Conservation (phyloP, 1,284 basidiomycete species). For the Austroboletus olivaceoglutinosus region DNA sequence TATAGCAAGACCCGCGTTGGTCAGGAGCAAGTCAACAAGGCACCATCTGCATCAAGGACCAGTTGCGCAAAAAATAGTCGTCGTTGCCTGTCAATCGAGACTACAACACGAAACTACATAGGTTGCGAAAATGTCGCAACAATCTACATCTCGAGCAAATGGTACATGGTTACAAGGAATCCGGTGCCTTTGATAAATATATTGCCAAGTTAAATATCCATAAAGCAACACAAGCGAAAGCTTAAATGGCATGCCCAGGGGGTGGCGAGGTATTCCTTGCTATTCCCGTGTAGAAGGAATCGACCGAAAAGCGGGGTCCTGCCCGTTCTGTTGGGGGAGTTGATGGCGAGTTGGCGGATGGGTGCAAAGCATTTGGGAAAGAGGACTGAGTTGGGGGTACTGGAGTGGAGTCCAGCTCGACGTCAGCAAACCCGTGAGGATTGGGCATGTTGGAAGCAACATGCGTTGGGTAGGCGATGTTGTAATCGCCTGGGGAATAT, state of each 20-base stretch:
- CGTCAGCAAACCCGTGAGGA: conserved; percentile 8
- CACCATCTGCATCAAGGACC: too few species aligned
- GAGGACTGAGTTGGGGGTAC: background rate
- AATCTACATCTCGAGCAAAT: conserved; percentile 7
- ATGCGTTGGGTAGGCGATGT: conserved; percentile 15
- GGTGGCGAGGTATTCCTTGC: conserved; percentile 6
- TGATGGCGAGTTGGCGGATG: conserved; percentile 7
- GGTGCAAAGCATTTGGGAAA: conserved; percentile 18
- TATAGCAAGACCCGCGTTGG: background rate
- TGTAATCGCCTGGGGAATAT: conserved; percentile 22
- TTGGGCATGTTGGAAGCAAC: conserved; percentile 8
- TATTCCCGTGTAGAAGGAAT: conserved; percentile 32
- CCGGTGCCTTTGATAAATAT: conserved; percentile 7
- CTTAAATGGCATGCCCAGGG: conserved; percentile 21
- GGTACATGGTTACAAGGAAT: conserved; percentile 9
- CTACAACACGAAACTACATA: conserved; percentile 5
- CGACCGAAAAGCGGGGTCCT: conserved; percentile 23
- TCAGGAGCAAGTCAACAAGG: background rate
- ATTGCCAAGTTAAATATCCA: conserved; percentile 21
- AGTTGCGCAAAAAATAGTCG: background rate
- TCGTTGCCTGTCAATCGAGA: conserved; percentile 1
- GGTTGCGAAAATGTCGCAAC: conserved; percentile 7
- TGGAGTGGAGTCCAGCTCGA: conserved; percentile 10
- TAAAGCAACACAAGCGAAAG: conserved; percentile 13
- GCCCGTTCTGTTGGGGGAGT: conserved; percentile 8